Evolutionary conservation across 2,329 filamentous ascomycete genomes (phyloP).

Genomic region (Blastomyces gilchristii): DNA sequence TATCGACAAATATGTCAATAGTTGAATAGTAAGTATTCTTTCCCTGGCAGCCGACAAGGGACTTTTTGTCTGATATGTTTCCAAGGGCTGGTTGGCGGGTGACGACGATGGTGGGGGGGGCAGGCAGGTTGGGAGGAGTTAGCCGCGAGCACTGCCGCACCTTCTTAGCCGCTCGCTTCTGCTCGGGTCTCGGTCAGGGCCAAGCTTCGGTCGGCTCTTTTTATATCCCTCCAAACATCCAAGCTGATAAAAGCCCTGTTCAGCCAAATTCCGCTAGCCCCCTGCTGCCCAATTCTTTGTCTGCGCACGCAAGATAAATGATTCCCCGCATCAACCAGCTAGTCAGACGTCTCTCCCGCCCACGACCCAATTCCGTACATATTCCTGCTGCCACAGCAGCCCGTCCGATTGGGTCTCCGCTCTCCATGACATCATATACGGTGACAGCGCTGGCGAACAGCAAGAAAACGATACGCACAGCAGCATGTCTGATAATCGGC

Average conservation of each 20-base stretch:
- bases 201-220: not conserved
- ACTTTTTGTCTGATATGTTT: not conserved
- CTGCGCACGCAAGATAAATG: slow-evolving; percentile 44
- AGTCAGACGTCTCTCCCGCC: slow-evolving; percentile 58
- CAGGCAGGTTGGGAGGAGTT: not conserved
- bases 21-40: not conserved
- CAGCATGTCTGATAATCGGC: slow-evolving; percentile 89
- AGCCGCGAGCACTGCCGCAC: not conserved
- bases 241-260: not conserved
- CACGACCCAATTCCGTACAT: slow-evolving; percentile 49
- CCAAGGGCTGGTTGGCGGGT: not conserved
- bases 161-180: slow-evolving; percentile 4
- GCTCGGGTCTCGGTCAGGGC: not conserved
- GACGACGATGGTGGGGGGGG: slow-evolving; percentile 5
- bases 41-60: not conserved
- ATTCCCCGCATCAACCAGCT: slow-evolving; percentile 65
- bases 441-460: slow-evolving; percentile 21
- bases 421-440: slow-evolving; percentile 37
- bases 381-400: slow-evolving; percentile 32
- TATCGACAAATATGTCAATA: not conserved
- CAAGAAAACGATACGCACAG: slow-evolving; percentile 65
- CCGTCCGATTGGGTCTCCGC: slow-evolving; percentile 15
- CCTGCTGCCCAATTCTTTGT: not conserved
- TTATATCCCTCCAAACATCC: not conserved
- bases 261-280: not conserved